Base-by-base conservation (phyloP, 495 filamentous ascomycete species). In the Hypoxylon lenormandii region DNA sequence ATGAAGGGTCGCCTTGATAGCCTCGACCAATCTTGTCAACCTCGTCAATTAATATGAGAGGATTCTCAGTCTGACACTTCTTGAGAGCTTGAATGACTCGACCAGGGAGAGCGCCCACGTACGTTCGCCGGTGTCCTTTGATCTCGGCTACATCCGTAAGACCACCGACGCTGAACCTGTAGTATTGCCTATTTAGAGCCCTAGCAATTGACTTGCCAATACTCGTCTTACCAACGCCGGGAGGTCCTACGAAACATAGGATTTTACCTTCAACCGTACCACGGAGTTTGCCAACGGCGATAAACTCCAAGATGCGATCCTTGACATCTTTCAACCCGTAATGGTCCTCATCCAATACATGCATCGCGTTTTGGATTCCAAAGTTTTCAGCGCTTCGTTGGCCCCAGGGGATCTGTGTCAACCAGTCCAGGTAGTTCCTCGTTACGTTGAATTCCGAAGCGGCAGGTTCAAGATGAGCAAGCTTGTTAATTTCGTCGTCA, bases 231-330 rank as follows among this genome's bases (percentile, higher is more conserved):
- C 96, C 96, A 56, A 99, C 96, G 70, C 87, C 87, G 58, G 96
- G 96, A 15, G 96, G 96, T 2, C 96, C 96, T 60, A 98, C 96
- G 71, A 99, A 92, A 78, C 96, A 99, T 22, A 99, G 82, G 60
- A 99, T 99, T 80, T 99, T 99, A 71, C 96, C 96, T 78, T 99
- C 96, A 2, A 99, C 95, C 1, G 94, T 97, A 22, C 96, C 96
- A 42, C 95, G 90, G 28, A 99, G 88, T 80, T 98, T 98, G 30
- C 96, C 96, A 13, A 99, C 96, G 1, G 96, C 96, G 73, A 99
- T 98, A 77, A 98, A 99, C 78, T 99, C 96, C 22, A 99, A 82
- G 64, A 99, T 99, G 28, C 96, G 92, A 76, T 98, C 95, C 77
- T 99, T 99, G 74, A 99, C 96, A 78, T 99, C 96, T 76, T 98